Conservation (phyloP, 23 red algal genomes). For the Rhodosorus marinus region DNA sequence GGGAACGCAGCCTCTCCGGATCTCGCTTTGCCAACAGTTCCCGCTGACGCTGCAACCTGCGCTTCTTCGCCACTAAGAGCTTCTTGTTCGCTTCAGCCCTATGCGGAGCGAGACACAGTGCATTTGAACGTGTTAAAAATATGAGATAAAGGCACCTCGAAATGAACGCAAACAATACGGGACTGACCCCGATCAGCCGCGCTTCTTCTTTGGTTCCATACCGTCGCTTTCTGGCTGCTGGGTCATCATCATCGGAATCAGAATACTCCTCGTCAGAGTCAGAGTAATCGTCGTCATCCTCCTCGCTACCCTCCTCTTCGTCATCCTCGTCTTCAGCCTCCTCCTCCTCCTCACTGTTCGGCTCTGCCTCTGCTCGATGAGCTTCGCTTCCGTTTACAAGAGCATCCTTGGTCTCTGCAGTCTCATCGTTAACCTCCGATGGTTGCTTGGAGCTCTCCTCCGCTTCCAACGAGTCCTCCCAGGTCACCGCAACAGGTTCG, state of each 20-base stretch:
- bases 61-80: background rate
- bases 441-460: background rate
- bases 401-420: background rate
- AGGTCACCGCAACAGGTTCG: no score
- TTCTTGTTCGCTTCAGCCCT: no score
- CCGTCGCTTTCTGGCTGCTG: no score
- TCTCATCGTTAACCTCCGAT: background rate
- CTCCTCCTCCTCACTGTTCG: background rate
- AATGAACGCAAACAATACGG: no score
- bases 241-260: background rate
- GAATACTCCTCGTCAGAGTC: background rate
- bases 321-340: slow-evolving; percentile 3
- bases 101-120: no score
- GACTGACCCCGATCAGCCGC: no score
- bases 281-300: slow-evolving; percentile 7
- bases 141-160: no score
- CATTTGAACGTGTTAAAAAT: no score
- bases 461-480: background rate
- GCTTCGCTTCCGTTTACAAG: background rate
- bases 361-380: background rate
- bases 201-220: no score
- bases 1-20: slow-evolving; percentile 71
- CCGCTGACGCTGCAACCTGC: background rate
- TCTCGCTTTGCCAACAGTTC: background rate
- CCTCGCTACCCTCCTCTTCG: background rate